Conservation (phyloP, 2,329 filamentous ascomycete genomes). For the Aureobasidium mangrovei region DNA sequence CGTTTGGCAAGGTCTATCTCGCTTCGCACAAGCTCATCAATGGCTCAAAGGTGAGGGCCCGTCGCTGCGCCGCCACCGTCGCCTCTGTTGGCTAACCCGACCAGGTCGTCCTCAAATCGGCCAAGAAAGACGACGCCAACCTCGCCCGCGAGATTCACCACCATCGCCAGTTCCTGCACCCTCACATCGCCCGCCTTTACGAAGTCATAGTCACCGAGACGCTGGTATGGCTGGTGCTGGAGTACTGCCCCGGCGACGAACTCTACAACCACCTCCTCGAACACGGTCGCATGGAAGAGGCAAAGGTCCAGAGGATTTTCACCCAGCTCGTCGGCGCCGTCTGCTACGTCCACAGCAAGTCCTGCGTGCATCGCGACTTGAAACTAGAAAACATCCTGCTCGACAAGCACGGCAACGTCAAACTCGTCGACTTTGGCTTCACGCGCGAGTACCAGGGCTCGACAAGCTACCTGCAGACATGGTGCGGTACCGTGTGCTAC, state of each 20-base stretch:
- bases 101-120: slow-evolving; percentile 95
- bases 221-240: slow-evolving; percentile 90
- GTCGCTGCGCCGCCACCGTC: no score
- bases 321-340: slow-evolving; percentile 92
- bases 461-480: slow-evolving; percentile 89
- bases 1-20: slow-evolving; percentile 96
- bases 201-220: slow-evolving; percentile 96
- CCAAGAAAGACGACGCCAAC: slow-evolving; percentile 91
- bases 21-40: slow-evolving; percentile 96
- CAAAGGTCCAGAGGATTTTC: slow-evolving; percentile 92
- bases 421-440: slow-evolving; percentile 96
- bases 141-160: slow-evolving; percentile 97
- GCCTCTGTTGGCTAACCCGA: neutral
- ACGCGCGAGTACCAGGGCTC: slow-evolving; percentile 96
- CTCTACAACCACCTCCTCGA: slow-evolving; percentile 91
- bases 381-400: slow-evolving; percentile 95
- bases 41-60: slow-evolving; percentile 71
- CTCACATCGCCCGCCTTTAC: slow-evolving; percentile 92
- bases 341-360: slow-evolving; percentile 87
- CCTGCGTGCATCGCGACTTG: slow-evolving; percentile 90
- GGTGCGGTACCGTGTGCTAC: slow-evolving; percentile 96
- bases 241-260: slow-evolving; percentile 95
- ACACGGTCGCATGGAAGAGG: slow-evolving; percentile 71
- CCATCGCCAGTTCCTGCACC: slow-evolving; percentile 94
- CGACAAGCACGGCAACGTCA: slow-evolving; percentile 95